phyloP scores from a whole-genome alignment of 1,284 basidiomycete genomes.

The Ceratobasidium sp. region DNA sequence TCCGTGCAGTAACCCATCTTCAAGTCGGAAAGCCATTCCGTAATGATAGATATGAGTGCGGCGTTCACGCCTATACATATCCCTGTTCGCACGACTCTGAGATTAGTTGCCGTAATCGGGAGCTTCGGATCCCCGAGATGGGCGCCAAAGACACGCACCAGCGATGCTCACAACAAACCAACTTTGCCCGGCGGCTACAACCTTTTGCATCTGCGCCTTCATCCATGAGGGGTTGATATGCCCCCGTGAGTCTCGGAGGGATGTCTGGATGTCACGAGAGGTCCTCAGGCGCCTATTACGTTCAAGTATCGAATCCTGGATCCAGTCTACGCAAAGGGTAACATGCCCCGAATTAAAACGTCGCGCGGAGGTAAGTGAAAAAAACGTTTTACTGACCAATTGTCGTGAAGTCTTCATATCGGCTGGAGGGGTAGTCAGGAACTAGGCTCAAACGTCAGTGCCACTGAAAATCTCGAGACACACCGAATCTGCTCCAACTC shows the following conservation, averaged over 20 bases:
- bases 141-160: constrained; percentile 67
- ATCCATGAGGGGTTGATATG: constrained; percentile 69
- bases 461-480: constrained; percentile 43
- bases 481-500: constrained; percentile 62
- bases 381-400: constrained; percentile 68
- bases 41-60: constrained; percentile 94
- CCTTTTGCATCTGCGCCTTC: constrained; percentile 72
- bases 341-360: constrained; percentile 31
- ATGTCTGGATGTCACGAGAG: constrained; percentile 64
- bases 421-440: constrained; percentile 59
- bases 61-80: constrained; percentile 93
- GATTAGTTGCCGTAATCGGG: constrained; percentile 14
- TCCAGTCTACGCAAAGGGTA: constrained; percentile 78
- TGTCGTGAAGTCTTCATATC: constrained; percentile 82
- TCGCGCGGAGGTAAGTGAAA: constrained; percentile 31
- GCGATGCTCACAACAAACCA: constrained; percentile 87
- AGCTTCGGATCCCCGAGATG: neutral
- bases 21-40: constrained; percentile 98
- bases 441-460: constrained; percentile 6
- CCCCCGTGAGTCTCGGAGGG: constrained; percentile 67
- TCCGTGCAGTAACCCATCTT: constrained; percentile 78
- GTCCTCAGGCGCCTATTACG: constrained; percentile 79
- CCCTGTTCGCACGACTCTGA: constrained; percentile 64
- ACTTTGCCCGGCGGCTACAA: constrained; percentile 67
- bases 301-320: constrained; percentile 93